These are phyloP conservation scores for Coemansia asiatica DNA, from an alignment of 192 early-diverging fungal genomes.

Conservation along the genomic window DNA sequence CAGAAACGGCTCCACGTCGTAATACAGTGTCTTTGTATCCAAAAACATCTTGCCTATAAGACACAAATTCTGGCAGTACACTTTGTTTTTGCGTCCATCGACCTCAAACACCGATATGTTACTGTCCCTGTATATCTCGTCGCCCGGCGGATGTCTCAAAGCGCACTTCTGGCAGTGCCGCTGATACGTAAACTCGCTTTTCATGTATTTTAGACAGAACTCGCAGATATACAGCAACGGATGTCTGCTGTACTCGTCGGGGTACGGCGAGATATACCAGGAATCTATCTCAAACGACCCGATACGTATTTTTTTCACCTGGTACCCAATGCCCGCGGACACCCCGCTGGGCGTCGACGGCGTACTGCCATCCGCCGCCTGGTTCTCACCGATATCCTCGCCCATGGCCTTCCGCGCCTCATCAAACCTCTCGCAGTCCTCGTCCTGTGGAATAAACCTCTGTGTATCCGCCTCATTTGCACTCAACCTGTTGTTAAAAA, in stretches of 20 bases:
- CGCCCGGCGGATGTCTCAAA: conserved; percentile 85
- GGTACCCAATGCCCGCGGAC: conserved; percentile 30
- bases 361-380: conserved; percentile 20
- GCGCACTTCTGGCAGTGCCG: conserved; percentile 87
- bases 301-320: conserved; percentile 67
- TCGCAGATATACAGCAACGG: conserved; percentile 88
- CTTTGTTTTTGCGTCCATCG: conserved; percentile 94
- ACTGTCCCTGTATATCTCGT: conserved; percentile 94
- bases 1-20: conserved; percentile 95
- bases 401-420: conserved; percentile 47
- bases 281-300: conserved; percentile 84
- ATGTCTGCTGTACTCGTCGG: conserved; percentile 90
- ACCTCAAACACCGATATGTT: conserved; percentile 91
- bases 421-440: conserved; percentile 59
- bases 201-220: conserved; percentile 98
- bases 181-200: conserved; percentile 75
- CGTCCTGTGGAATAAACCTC: conserved; percentile 55
- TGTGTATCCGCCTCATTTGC: conserved; percentile 58
- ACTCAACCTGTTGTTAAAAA: conserved; percentile 51
- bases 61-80: conserved; percentile 97
- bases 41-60: conserved; percentile 95
- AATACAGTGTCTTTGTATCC: conserved; percentile 96
- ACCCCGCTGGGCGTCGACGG: conserved; percentile 28
- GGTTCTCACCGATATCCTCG: conserved; percentile 22
- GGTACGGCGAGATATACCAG: conserved; percentile 96